These are phyloP conservation scores for Geosmithia putterillii DNA, from an alignment of 2,329 filamentous ascomycete species.

Conservation along the genomic window DNA sequence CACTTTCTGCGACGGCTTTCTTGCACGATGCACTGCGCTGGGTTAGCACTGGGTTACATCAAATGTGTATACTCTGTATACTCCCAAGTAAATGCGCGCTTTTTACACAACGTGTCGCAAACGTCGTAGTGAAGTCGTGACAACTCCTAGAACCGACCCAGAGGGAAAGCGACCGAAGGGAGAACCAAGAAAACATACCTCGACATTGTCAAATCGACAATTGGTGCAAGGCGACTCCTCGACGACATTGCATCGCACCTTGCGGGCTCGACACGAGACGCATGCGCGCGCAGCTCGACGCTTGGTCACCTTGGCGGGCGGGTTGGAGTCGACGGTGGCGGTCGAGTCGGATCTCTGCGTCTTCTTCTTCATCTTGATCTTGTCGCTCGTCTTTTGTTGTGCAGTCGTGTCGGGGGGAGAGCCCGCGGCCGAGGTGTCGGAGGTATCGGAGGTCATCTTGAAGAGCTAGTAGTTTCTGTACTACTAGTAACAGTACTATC, in stretches of 20 bases:
- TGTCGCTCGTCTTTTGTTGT: slow-evolving; percentile 5
- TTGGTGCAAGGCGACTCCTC: slow-evolving; percentile 82
- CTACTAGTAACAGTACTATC: too few species aligned
- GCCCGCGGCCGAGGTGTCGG: slow-evolving; percentile 3
- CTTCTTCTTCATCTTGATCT: slow-evolving; percentile 10
- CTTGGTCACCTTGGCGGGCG: slow-evolving; percentile 47
- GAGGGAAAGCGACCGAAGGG: too few species aligned
- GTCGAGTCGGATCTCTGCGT: slow-evolving; percentile 20
- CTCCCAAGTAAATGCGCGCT: too few species aligned
- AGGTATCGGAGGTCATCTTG: slow-evolving; percentile 3
- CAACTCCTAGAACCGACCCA: too few species aligned
- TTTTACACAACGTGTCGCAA: too few species aligned
- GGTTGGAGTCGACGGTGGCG: slow-evolving; percentile 11
- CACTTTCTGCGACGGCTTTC: slow-evolving; percentile 80
- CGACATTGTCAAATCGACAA: slow-evolving; percentile 68
- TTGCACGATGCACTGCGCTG: slow-evolving; percentile 48
- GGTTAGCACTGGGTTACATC: neutral
- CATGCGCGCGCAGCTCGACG: slow-evolving; percentile 85
- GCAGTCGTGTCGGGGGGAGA: slow-evolving; percentile 11
- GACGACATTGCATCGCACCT: slow-evolving; percentile 88
- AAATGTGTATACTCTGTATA: neutral
- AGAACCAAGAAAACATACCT: slow-evolving; percentile 21
- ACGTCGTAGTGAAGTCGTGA: too few species aligned
- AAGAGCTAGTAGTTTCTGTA: neutral
- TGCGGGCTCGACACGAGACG: slow-evolving; percentile 76